A percentile compares a stretch with the other conserved stretches of the same genome.
Conservation (phyloP, 192 early-diverging fungal genomes). For the Coemansia sp. region DNA sequence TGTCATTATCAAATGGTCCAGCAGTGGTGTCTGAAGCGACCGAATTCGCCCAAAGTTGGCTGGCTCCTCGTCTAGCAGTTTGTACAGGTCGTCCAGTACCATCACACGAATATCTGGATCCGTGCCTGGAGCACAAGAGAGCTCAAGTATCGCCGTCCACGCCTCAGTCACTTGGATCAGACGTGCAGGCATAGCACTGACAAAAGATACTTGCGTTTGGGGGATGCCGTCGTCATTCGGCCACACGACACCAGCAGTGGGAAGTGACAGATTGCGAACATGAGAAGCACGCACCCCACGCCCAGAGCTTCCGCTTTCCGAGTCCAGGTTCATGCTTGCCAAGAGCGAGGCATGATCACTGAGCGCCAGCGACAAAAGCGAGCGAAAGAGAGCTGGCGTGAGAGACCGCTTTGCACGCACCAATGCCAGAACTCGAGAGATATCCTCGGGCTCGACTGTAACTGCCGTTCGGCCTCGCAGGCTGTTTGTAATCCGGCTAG, state of each 20-base stretch:
- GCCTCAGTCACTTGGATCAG: conserved; percentile 24
- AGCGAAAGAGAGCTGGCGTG: conserved; percentile 38
- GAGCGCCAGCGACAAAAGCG: conserved; percentile 32
- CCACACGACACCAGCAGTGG: not conserved
- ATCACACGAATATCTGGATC: conserved; percentile 26
- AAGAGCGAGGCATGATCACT: conserved; percentile 37
- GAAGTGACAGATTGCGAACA: conserved; percentile 31
- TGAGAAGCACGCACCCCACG: conserved; percentile 13
- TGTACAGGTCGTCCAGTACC: conserved; percentile 21
- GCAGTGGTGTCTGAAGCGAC: conserved; percentile 9
- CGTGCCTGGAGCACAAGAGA: conserved; percentile 23
- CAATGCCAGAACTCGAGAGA: conserved; percentile 25
- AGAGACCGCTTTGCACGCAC: conserved; percentile 39
- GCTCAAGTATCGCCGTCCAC: conserved; percentile 31
- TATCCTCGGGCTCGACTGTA: conserved; percentile 21
- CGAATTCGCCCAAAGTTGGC: conserved; percentile 25
- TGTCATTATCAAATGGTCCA: conserved; percentile 18
- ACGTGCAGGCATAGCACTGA: conserved; percentile 29
- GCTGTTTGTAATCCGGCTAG: conserved; percentile 46
- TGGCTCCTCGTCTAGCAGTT: conserved; percentile 36
- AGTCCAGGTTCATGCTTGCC: conserved; percentile 38
- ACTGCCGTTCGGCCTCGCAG: conserved; percentile 29
- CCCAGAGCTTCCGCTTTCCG: not conserved
- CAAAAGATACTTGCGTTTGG: conserved; percentile 22
- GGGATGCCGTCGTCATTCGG: not conserved